These are phyloP conservation scores for Amauroascus niger DNA, from an alignment of 2,329 filamentous ascomycete species.

Conservation along the genomic window DNA sequence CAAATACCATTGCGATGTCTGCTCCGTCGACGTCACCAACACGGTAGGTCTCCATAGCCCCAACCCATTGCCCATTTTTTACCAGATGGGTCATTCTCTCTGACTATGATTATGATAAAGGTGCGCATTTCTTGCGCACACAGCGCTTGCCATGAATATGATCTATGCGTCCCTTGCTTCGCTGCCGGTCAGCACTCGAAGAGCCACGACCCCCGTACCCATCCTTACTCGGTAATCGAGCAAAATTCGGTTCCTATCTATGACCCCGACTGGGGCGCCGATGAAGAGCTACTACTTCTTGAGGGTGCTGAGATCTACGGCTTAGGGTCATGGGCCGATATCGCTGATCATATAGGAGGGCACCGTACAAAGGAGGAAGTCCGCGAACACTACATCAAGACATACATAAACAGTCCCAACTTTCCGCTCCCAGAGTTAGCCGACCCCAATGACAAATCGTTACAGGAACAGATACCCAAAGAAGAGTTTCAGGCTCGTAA, in stretches of 20 bases:
- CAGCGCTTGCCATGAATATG: slow-evolving; percentile 77
- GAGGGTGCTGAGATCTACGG: slow-evolving; percentile 96
- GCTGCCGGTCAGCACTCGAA: slow-evolving; percentile 68
- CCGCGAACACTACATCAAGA: slow-evolving; percentile 81
- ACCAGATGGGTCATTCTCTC: neutral
- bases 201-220: slow-evolving; percentile 74
- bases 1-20: slow-evolving; percentile 96
- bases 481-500: slow-evolving; percentile 90
- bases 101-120: slow-evolving; percentile 38
- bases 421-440: slow-evolving; percentile 85
- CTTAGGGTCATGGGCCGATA: slow-evolving; percentile 92
- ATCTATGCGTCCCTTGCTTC: slow-evolving; percentile 94
- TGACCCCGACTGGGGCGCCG: slow-evolving; percentile 87
- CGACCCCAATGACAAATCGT: slow-evolving; percentile 66
- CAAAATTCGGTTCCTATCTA: slow-evolving; percentile 98
- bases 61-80: neutral
- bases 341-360: slow-evolving; percentile 94
- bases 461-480: slow-evolving; percentile 71
- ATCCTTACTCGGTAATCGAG: slow-evolving; percentile 88
- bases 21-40: slow-evolving; percentile 90
- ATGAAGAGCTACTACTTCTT: slow-evolving; percentile 85
- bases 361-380: slow-evolving; percentile 93
- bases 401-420: slow-evolving; percentile 69
- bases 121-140: slow-evolving; percentile 91
- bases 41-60: slow-evolving; percentile 56